Base-by-base conservation (phyloP, 2,329 filamentous ascomycete genomes). In the Teratosphaeria destructans region DNA sequence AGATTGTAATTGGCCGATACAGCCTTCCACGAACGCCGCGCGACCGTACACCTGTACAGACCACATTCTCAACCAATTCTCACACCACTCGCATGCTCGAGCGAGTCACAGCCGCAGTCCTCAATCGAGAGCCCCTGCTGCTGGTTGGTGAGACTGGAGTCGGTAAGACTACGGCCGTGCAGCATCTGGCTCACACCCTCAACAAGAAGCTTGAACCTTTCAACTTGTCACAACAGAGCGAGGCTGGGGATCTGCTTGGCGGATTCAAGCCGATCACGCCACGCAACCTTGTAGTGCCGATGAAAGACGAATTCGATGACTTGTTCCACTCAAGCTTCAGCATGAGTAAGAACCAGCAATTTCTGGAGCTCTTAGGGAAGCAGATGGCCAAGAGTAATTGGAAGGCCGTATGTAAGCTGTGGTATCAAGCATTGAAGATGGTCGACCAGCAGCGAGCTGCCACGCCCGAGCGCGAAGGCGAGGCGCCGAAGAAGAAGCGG, bases 111-210 rank as follows among this genome's bases (percentile, higher is more conserved):
- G 86, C 90, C 43, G 88, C 91, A 1, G 84, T 96, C 5, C 85
- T 88, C 62, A 83, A 91, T 67, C 83, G 84, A n/a, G 94, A 99
- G 69, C 91, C 95, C 3, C 83, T 96, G 1, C 77, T 99, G 19
- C 83, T 99, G 32, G 94, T 99, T n/a, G 94, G 94, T 70, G 94
- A 99, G 77, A 99, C 94, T 7, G 94, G 94, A 78, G 96, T 96
- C 56, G 94, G 94, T 68, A 99, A 99, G 76, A 99, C 94, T 0
- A 96, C 94, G 0, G 89, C 94, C 29, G 87, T 99, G 14, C 94
- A 99, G 72, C 91, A 96, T 70, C 79, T 99, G 59, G 91, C 94
- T 0, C 86, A 88, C 60, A 82, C 87, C 3, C 81, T 96, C 32
- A 90, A 92, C 1, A 88, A 91, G 70, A 95, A 90, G 67, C 82